Conservation (phyloP, 345 rosid species). For the Dovyalis caffra region DNA sequence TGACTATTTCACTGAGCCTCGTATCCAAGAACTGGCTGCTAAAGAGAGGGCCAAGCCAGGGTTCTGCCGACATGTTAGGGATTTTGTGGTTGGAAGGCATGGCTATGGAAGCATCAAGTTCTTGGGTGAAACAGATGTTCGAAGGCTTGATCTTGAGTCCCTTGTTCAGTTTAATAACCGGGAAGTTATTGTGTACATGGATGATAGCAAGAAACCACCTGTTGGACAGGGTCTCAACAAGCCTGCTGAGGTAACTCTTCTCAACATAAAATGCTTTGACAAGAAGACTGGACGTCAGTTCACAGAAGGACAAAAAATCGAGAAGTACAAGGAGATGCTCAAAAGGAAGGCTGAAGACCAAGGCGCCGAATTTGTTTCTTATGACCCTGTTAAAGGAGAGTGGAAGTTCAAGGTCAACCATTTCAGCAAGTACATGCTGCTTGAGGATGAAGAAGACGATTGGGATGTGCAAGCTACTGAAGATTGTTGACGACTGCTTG, state of each 20-base stretch:
- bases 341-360: conserved; percentile 84
- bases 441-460: conserved; percentile 44
- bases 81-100: conserved; percentile 83
- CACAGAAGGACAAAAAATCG: conserved; percentile 65
- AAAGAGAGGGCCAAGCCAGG: conserved; percentile 84
- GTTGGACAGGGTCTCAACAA: conserved; percentile 92
- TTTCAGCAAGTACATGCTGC: conserved; percentile 68
- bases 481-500: conserved; percentile 24
- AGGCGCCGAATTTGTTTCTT: conserved; percentile 85
- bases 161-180: conserved; percentile 79
- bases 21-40: conserved; percentile 88
- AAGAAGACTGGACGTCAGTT: conserved; percentile 66
- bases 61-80: conserved; percentile 64
- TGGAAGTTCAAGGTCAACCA: conserved; percentile 90
- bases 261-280: conserved; percentile 86
- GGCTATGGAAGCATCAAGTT: conserved; percentile 89
- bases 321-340: conserved; percentile 78
- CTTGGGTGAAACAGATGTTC: conserved; percentile 82
- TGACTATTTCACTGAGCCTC: conserved; percentile 91
- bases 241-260: conserved; percentile 92
- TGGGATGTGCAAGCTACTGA: conserved; percentile 5
- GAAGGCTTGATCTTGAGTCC: conserved; percentile 74
- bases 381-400: conserved; percentile 71
- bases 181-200: conserved; percentile 95
- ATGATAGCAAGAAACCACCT: conserved; percentile 84